A percentile compares a stretch with the other conserved stretches of the same genome.
These are phyloP conservation scores for Chrysoporthe deuterocubensis DNA, from an alignment of 2,329 filamentous ascomycete genomes.

Conservation along the genomic window DNA sequence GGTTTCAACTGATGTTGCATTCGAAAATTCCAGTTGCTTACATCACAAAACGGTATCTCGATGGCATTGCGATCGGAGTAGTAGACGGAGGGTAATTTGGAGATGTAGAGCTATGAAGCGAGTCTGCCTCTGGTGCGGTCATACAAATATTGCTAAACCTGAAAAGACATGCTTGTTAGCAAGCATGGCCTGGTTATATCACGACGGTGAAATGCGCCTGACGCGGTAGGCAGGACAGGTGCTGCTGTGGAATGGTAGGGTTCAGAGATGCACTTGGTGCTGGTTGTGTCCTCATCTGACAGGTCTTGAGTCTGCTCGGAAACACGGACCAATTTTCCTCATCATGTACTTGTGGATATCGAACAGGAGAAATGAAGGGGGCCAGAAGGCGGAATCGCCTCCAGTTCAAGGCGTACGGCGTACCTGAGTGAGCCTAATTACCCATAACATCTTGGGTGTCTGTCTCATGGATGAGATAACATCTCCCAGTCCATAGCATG, in stretches of 20 bases:
- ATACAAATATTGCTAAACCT: background rate
- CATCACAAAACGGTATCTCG: too few relatives aligned
- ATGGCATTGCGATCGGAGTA: background rate
- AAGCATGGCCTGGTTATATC: conserved; percentile 1
- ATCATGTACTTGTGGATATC: conserved; percentile 52
- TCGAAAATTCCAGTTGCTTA: too few relatives aligned
- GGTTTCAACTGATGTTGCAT: background rate
- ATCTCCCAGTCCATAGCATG: too few relatives aligned
- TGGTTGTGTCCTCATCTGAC: conserved; percentile 49
- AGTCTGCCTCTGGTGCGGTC: too few relatives aligned
- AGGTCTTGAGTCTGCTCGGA: conserved; percentile 80
- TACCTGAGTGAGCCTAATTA: background rate
- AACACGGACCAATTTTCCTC: conserved; percentile 83
- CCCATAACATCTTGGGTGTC: too few relatives aligned
- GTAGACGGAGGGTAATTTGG: background rate
- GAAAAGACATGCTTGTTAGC: background rate
- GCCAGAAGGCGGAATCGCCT: background rate
- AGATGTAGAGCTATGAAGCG: background rate
- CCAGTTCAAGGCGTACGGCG: background rate
- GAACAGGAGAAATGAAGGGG: background rate
- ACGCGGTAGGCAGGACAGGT: background rate
- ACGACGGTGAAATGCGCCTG: background rate
- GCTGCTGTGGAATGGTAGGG: background rate
- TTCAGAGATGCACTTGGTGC: conserved; percentile 44
- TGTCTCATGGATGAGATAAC: too few relatives aligned